Percentiles rank a stretch among this genome's conserved stretches.
Conservation (phyloP, 2,329 filamentous ascomycete genomes). For the Diaporthe destruens region DNA sequence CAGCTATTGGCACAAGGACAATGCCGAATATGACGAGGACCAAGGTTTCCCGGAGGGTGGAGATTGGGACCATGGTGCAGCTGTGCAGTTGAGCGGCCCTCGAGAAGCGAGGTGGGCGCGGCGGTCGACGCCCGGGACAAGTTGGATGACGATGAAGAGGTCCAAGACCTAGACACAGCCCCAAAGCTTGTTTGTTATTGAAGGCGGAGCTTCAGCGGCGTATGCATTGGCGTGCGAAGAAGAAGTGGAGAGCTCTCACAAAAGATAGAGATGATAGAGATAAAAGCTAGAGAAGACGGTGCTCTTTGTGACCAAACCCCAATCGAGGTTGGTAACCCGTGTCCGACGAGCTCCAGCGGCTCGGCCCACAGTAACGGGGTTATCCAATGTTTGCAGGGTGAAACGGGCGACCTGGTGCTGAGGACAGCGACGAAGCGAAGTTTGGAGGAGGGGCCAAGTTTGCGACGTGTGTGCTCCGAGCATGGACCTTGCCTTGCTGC, state of each 20-base stretch:
- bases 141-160: neutral
- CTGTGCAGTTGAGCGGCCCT: neutral
- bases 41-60: slow-evolving; percentile 39
- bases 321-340: neutral
- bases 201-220: slow-evolving; percentile 1
- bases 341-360: neutral
- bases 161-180: slow-evolving; percentile 4
- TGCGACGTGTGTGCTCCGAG: slow-evolving; percentile 13
- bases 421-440: slow-evolving; percentile 11
- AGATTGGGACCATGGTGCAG: slow-evolving; percentile 34
- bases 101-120: slow-evolving; percentile 8
- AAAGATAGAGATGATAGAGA: slow-evolving; percentile 25
- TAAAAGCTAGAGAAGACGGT: slow-evolving; percentile 7
- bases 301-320: neutral
- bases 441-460: neutral
- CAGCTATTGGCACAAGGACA: slow-evolving; percentile 41
- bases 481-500: slow-evolving; percentile 18
- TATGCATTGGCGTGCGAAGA: slow-evolving; percentile 3
- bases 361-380: slow-evolving; percentile 14
- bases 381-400: slow-evolving; percentile 26
- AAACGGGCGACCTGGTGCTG: slow-evolving; percentile 26
- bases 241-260: neutral
- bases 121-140: slow-evolving; percentile 1
- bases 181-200: slow-evolving; percentile 18
- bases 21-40: slow-evolving; percentile 41